Percentiles rank a stretch among this genome's conserved stretches.
Conservation (phyloP, 2,329 filamentous ascomycete species). For the Fusarium veterinarium region DNA sequence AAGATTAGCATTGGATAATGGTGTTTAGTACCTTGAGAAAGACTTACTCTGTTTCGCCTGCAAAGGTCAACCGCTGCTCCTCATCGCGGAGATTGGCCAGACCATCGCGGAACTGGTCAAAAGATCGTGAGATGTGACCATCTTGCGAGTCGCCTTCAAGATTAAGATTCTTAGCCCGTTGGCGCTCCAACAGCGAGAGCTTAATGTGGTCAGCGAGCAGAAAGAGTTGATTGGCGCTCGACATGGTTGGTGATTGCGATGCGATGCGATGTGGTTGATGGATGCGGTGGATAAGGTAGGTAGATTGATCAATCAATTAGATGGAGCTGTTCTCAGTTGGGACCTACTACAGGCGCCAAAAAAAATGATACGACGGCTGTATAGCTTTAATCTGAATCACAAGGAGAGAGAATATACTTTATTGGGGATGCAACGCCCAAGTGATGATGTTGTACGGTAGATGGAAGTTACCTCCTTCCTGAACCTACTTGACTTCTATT, state of each 20-base stretch:
- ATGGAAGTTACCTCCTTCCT: background rate
- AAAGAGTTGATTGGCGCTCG: slow-evolving; percentile 80
- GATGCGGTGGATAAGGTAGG: background rate
- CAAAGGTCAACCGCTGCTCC: slow-evolving; percentile 70
- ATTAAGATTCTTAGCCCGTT: slow-evolving; percentile 84
- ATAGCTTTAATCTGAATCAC: background rate
- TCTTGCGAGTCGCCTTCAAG: slow-evolving; percentile 85
- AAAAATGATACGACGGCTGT: background rate
- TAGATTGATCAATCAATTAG: background rate
- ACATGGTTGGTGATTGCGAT: slow-evolving; percentile 44
- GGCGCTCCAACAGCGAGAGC: slow-evolving; percentile 90
- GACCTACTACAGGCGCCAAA: background rate
- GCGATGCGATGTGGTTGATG: background rate
- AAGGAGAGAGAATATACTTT: background rate
- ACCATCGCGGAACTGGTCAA: slow-evolving; percentile 87
- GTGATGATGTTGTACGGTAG: slow-evolving; percentile 15
- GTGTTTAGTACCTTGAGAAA: background rate
- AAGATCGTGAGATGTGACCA: slow-evolving; percentile 86
- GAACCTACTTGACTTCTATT: background rate
- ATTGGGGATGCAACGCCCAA: background rate
- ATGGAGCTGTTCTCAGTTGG: background rate
- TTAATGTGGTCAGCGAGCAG: slow-evolving; percentile 97
- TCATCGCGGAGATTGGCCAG: slow-evolving; percentile 76
- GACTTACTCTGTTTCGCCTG: slow-evolving; percentile 71
- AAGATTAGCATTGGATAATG: background rate